Base-by-base conservation (phyloP, 345 rosid species). In the Combretum micranthum region DNA sequence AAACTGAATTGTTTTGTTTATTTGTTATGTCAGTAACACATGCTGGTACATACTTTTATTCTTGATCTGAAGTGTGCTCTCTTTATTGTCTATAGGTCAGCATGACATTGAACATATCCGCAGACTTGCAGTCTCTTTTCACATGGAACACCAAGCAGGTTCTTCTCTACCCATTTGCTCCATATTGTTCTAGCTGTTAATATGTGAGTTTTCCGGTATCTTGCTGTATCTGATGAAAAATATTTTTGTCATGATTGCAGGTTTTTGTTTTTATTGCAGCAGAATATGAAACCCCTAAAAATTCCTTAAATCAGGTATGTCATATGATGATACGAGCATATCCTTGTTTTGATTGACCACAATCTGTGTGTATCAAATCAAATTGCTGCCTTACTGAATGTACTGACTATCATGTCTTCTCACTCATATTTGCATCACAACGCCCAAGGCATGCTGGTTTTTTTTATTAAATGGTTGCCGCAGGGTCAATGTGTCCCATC, bases 131-230 rank as follows among this genome's bases (percentile, higher is more conserved):
- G 68, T 82, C 99, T 32, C 60, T 90, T 42, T 94, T 87, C 70
- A 87, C 96, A 47, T 90, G 99, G 99, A 94, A 94, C 81, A 90
- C 99, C 3, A 90, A 94, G 66, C 97, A 90, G 96, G 99, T 94
- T 68, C 59, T 57, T 58, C 15, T 22, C 21, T 18, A 51, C 26
- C 54, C 20, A 32, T 20, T 4, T 5, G 21, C 25, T 13, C 25
- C 20, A 19, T 50, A 19, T 22, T 20, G 16, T 3, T 50, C 25
- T 17, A 12, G 21, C 25, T 50, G 53, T 3, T 50, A 16, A 26
- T 19, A 11, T 11, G 0, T 50, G 21, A 22, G 25, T 13, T 26
- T 50, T 9, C 15, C 15, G 2, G 2, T 50, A 50, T 50, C 6
- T 13, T 50, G 15, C 13, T 20, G 25, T 26, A 20, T 20, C 15